These are phyloP conservation scores for Firmiana major DNA, from an alignment of 345 rosid species.

Conservation along the genomic window DNA sequence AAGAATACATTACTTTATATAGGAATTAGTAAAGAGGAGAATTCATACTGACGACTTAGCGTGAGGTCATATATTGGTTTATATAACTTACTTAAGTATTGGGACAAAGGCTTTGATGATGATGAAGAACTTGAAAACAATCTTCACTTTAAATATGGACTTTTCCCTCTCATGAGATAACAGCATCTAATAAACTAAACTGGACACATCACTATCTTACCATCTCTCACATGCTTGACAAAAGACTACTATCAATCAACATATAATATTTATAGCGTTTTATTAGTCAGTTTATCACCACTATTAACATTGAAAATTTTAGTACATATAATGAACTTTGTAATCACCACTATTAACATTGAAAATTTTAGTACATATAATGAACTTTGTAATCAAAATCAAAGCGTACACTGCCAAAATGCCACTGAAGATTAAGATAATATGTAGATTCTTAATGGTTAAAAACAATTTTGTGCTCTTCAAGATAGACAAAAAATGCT, in stretches of 20 bases:
- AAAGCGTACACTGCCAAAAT: background rate
- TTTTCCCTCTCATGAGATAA: background rate
- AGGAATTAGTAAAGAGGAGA: too few relatives aligned
- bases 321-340: too few relatives aligned
- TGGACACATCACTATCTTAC: background rate
- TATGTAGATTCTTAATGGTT: background rate
- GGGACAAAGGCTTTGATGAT: too few relatives aligned
- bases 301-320: background rate
- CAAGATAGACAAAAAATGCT: background rate
- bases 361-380: background rate
- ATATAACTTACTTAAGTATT: too few relatives aligned
- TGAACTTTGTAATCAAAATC: background rate
- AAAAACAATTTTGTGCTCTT: background rate
- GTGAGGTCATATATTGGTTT: too few relatives aligned
- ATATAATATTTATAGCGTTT: background rate
- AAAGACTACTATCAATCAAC: background rate
- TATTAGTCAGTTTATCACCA: background rate
- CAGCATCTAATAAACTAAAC: background rate
- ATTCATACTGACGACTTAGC: too few relatives aligned
- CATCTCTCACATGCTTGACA: background rate
- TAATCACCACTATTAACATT: too few relatives aligned
- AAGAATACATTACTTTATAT: too few relatives aligned
- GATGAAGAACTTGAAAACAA: background rate
- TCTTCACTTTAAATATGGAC: background rate
- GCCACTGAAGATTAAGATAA: background rate